Percentiles rank a stretch among this genome's conserved stretches.
Conservation (phyloP, 495 filamentous ascomycete genomes). For the Zalerion maritima region DNA sequence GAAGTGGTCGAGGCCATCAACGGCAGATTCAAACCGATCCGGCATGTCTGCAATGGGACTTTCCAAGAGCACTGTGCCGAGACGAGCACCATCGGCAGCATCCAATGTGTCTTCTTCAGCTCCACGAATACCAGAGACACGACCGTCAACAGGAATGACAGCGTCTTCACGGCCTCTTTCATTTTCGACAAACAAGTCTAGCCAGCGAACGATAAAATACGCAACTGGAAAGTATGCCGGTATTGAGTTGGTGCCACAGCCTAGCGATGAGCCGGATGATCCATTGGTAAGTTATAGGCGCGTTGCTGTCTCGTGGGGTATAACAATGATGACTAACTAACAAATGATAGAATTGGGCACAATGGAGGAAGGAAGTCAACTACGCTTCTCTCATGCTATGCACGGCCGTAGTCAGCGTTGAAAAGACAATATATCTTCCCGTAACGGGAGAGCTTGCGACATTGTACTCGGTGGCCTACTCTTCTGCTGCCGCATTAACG, state of each 20-base stretch:
- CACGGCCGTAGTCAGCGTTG: conserved; percentile 25
- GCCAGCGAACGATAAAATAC: conserved; percentile 27
- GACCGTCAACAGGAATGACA: conserved; percentile 12
- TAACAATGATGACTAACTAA: not conserved
- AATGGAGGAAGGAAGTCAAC: conserved; percentile 33
- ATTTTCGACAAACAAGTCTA: conserved; percentile 20
- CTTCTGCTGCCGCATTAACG: conserved; percentile 28
- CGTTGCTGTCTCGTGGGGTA: not conserved
- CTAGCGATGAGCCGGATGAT: conserved; percentile 32
- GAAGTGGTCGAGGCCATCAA: conserved; percentile 2
- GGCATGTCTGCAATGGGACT: no score
- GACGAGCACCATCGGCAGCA: no score
- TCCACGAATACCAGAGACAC: no score
- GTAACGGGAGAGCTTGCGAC: conserved; percentile 27
- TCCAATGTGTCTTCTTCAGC: no score
- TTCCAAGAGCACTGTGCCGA: no score
- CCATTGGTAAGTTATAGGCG: conserved; percentile 24
- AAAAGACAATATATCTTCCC: conserved; percentile 36
- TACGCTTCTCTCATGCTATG: conserved; percentile 25
- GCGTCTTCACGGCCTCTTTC: conserved; percentile 20
- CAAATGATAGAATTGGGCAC: conserved; percentile 29
- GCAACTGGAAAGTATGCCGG: conserved; percentile 25
- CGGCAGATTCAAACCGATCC: no score
- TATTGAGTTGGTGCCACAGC: conserved; percentile 33
- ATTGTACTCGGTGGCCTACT: conserved; percentile 27